Percentiles rank a stretch among this genome's conserved stretches.
These are phyloP conservation scores for Cicer judaicum DNA, from an alignment of 306 rosid genomes.

Conservation along the genomic window DNA sequence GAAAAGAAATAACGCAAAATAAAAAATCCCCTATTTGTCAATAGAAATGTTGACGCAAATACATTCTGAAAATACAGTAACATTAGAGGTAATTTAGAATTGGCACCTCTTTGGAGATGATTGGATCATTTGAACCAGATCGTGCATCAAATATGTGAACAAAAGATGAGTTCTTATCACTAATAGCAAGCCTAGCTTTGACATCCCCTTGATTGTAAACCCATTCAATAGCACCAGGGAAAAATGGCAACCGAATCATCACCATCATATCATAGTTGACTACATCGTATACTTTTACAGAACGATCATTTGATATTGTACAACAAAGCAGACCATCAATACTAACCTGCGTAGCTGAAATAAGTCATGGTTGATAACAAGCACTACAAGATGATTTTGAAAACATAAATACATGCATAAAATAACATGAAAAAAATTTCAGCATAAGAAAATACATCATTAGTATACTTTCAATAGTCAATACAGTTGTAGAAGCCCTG, in stretches of 20 bases:
- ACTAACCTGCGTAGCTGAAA: conserved; percentile 91
- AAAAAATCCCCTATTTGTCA: too few species aligned
- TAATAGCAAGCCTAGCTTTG: conserved; percentile 84
- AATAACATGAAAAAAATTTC: neutral
- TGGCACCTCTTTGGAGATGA: conserved; percentile 80
- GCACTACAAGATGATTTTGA: conserved; percentile 30
- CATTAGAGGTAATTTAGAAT: conserved; percentile 35
- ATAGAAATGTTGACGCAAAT: neutral
- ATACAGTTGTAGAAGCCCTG: neutral
- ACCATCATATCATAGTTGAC: conserved; percentile 99
- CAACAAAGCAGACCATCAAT: conserved; percentile 94
- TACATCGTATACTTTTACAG: conserved; percentile 94
- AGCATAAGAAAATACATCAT: neutral
- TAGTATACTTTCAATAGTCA: conserved; percentile 4
- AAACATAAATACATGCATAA: conserved; percentile 32
- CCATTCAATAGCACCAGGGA: conserved; percentile 96
- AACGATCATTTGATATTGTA: conserved; percentile 83
- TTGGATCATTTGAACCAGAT: conserved; percentile 85
- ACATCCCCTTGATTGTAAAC: conserved; percentile 96
- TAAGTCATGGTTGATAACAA: conserved; percentile 67
- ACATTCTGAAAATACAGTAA: conserved; percentile 5
- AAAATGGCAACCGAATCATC: conserved; percentile 80
- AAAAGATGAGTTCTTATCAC: conserved; percentile 77
- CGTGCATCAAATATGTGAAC: conserved; percentile 90
- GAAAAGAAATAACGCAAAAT: conserved; percentile 17